These are phyloP conservation scores for Pseudogymnoascus destructans DNA, from an alignment of 2,329 filamentous ascomycete species.

Conservation along the genomic window DNA sequence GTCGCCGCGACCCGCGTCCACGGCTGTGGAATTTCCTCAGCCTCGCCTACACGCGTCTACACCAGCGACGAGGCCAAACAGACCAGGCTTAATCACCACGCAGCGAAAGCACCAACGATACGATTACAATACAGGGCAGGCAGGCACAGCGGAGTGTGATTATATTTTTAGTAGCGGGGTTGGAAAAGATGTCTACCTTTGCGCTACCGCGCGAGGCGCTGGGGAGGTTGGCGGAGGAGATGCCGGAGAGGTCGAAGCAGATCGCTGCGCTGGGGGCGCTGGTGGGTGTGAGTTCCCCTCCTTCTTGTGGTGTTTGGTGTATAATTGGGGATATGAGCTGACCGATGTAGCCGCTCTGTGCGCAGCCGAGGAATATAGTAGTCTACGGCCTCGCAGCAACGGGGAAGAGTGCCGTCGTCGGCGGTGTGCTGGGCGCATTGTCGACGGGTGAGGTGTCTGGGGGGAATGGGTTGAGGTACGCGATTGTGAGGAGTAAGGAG, in stretches of 20 bases:
- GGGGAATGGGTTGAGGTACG: slow-evolving; percentile 35
- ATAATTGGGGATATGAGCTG: neutral
- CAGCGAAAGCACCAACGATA: neutral
- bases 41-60: neutral
- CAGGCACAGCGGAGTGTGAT: neutral
- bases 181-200: neutral
- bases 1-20: neutral
- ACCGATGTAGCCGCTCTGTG: slow-evolving; percentile 1
- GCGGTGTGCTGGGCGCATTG: slow-evolving; percentile 43
- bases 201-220: neutral
- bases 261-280: neutral
- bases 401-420: slow-evolving; percentile 65
- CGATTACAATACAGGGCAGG: neutral
- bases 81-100: neutral
- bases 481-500: slow-evolving; percentile 56
- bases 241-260: neutral
- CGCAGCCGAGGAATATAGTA: slow-evolving; percentile 43
- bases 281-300: neutral
- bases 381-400: slow-evolving; percentile 77
- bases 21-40: slow-evolving; percentile 5
- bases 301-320: too few relatives aligned
- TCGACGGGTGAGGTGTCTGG: slow-evolving; percentile 33
- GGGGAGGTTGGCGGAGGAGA: neutral
- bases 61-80: neutral
- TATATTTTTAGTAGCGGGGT: neutral